Percentiles rank a stretch among this genome's conserved stretches.
Conservation (phyloP, 129 eudicot species). For the Solidago caesia region DNA sequence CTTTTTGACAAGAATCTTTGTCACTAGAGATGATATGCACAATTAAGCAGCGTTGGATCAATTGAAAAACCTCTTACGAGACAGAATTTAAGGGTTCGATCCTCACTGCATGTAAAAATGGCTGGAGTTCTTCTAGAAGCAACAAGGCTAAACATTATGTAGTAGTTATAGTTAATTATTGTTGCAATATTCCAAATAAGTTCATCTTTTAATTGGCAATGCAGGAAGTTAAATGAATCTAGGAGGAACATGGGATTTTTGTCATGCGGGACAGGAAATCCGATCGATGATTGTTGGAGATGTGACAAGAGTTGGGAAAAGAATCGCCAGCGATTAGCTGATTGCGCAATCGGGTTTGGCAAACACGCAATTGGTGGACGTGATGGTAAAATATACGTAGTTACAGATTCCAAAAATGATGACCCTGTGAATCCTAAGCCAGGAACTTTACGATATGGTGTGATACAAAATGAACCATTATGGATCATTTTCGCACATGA, state of each 20-base stretch:
- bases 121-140: neutral
- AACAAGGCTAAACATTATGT: neutral
- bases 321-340: conserved; percentile 71
- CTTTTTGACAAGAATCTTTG: no score
- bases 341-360: conserved; percentile 87
- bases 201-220: neutral
- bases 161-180: neutral
- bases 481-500: conserved; percentile 87
- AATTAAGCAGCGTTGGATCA: no score
- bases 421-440: conserved; percentile 76
- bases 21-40: no score
- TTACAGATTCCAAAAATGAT: conserved; percentile 63
- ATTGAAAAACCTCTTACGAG: no score
- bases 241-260: conserved; percentile 68
- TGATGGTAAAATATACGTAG: conserved; percentile 75
- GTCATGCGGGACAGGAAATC: conserved; percentile 82
- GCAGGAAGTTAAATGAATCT: conserved; percentile 44
- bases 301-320: conserved; percentile 71
- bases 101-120: no score
- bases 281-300: conserved; percentile 93
- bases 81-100: no score
- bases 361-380: conserved; percentile 75
- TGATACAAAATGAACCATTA: conserved; percentile 70
- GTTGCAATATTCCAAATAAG: neutral
- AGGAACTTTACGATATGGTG: conserved; percentile 69